These are phyloP conservation scores for Xylariomycetidae sp. DNA, from an alignment of 2,329 filamentous ascomycete species.

Conservation along the genomic window DNA sequence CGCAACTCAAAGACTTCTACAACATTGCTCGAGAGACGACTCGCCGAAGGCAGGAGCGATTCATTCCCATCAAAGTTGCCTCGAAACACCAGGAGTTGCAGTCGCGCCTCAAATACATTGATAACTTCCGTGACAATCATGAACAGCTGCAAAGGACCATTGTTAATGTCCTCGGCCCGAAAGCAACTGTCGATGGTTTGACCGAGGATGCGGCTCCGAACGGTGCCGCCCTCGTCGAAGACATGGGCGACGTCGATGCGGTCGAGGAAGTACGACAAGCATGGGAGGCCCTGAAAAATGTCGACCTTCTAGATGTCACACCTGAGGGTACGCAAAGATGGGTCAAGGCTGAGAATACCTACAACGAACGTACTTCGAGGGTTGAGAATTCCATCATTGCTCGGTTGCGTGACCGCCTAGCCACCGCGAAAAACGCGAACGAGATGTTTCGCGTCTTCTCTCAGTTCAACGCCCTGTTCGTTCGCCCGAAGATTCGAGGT, in stretches of 20 bases:
- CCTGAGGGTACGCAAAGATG: constrained; percentile 84
- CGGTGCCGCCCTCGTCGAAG: constrained; percentile 71
- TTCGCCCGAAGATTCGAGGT: constrained; percentile 96
- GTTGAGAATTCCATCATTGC: constrained; percentile 99
- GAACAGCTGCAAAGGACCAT: constrained; percentile 97
- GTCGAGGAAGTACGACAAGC: constrained; percentile 94
- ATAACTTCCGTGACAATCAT: constrained; percentile 92
- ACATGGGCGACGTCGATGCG: constrained; percentile 95
- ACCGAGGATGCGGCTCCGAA: constrained; percentile 47
- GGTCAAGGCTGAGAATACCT: constrained; percentile 89
- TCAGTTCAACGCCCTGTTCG: constrained; percentile 98
- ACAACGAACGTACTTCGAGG: constrained; percentile 93
- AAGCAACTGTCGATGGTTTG: constrained; percentile 50
- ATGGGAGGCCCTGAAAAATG: constrained; percentile 88
- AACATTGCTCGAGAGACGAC: constrained; percentile 95
- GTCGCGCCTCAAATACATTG: constrained; percentile 85
- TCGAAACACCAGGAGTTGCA: constrained; percentile 85
- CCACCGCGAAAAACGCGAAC: constrained; percentile 92
- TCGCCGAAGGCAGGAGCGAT: constrained; percentile 89
- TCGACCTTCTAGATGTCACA: constrained; percentile 90
- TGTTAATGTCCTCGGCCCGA: constrained; percentile 86
- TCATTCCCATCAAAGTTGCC: constrained; percentile 95
- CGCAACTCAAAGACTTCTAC: constrained; percentile 94
- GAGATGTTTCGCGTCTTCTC: constrained; percentile 99
- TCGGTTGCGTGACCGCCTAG: constrained; percentile 81